phyloP scores from a whole-genome alignment of 352 stramenopile species.

The Phytophthora pinifolia region DNA sequence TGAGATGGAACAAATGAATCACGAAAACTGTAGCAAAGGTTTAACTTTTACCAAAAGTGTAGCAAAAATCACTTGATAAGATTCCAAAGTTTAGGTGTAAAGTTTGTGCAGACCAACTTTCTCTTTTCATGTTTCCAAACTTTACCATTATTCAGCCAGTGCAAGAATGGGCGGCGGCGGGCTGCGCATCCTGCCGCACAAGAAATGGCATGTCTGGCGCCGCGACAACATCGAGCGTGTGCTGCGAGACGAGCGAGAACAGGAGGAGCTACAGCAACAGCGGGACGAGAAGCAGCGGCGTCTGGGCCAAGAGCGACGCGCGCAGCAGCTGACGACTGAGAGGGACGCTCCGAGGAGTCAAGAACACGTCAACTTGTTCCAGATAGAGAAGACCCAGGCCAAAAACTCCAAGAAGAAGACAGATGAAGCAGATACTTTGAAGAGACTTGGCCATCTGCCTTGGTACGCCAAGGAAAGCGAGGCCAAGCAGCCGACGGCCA shows the following conservation, averaged over 20 bases:
- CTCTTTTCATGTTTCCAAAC: no score
- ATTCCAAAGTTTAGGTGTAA: no score
- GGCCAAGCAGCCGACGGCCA: slow-evolving; percentile 8
- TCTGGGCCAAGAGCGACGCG: slow-evolving; percentile 41
- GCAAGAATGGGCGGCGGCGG: slow-evolving; percentile 54
- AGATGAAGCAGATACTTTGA: slow-evolving; percentile 35
- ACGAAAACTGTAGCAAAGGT: no score
- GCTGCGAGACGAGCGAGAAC: slow-evolving; percentile 60
- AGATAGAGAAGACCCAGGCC: slow-evolving; percentile 24
- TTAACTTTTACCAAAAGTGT: no score
- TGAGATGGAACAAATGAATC: no score
- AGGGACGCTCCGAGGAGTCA: not conserved
- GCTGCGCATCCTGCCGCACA: slow-evolving; percentile 69
- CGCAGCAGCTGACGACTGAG: slow-evolving; percentile 25
- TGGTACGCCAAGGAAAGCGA: slow-evolving; percentile 43
- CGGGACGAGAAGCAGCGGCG: slow-evolving; percentile 21
- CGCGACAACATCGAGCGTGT: slow-evolving; percentile 84
- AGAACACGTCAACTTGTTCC: slow-evolving; percentile 49
- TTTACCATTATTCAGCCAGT: no score
- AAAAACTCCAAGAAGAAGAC: not conserved
- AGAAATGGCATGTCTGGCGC: slow-evolving; percentile 88
- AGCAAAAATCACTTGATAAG: no score
- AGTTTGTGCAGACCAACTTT: no score
- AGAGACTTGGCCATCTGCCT: slow-evolving; percentile 28
- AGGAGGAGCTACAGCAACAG: slow-evolving; percentile 31